Percentiles rank a stretch among this genome's conserved stretches.
Conservation (phyloP, 2,329 filamentous ascomycete species). For the Xylaria digitata region DNA sequence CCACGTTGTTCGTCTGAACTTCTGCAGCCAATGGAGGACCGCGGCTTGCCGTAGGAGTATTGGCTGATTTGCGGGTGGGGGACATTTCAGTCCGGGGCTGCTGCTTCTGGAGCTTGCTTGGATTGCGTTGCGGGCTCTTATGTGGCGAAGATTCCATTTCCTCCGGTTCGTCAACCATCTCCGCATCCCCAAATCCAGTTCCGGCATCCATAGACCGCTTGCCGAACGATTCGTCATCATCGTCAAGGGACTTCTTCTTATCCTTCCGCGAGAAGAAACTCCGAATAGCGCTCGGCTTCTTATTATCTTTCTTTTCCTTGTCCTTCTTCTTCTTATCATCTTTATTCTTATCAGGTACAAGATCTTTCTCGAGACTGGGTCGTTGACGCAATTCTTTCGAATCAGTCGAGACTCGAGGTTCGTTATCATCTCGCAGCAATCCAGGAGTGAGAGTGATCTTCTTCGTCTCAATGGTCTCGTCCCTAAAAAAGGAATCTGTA, state of each 20-base stretch:
- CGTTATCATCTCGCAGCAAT: slow-evolving; percentile 82
- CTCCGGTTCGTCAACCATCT: slow-evolving; percentile 58
- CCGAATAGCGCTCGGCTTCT: slow-evolving; percentile 60
- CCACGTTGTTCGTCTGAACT: slow-evolving; percentile 61
- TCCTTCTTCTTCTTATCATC: slow-evolving; percentile 77
- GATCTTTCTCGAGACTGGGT: slow-evolving; percentile 66
- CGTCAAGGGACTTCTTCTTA: slow-evolving; percentile 66
- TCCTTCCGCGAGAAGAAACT: slow-evolving; percentile 73
- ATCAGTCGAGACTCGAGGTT: slow-evolving; percentile 56
- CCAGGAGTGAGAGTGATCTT: slow-evolving; percentile 98
- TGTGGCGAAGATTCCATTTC: slow-evolving; percentile 62
- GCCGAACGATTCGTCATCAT: slow-evolving; percentile 70
- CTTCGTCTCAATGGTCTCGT: slow-evolving; percentile 93
- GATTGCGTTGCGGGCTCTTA: slow-evolving; percentile 64
- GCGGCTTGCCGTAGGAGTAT: slow-evolving; percentile 52
- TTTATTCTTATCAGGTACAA: slow-evolving; percentile 63
- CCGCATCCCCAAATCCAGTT: slow-evolving; percentile 51
- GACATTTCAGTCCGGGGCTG: slow-evolving; percentile 63
- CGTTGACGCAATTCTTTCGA: slow-evolving; percentile 62
- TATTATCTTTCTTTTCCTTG: slow-evolving; percentile 62
- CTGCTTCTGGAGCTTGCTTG: slow-evolving; percentile 78
- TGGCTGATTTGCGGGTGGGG: slow-evolving; percentile 56
- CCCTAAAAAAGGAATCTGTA: slow-evolving; percentile 97
- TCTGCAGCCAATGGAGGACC: slow-evolving; percentile 42
- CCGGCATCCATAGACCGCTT: slow-evolving; percentile 71